Evolutionary conservation across 2,329 filamentous ascomycete species (phyloP).

Genomic region (Fusarium sp.): DNA sequence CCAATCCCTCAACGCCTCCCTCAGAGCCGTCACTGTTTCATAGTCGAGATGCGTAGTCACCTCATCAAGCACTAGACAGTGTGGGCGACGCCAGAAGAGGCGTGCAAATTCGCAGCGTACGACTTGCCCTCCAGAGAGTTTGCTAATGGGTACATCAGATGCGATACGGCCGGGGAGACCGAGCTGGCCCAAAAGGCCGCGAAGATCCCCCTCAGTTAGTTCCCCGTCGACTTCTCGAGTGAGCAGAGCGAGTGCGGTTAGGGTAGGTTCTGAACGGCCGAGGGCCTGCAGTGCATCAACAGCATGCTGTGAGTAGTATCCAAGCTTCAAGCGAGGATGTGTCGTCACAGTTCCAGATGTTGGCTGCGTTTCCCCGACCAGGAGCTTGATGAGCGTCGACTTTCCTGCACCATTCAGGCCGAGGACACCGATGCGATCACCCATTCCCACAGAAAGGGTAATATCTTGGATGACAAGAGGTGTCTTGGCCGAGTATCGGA

Average conservation of each 20-base stretch:
- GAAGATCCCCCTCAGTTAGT: constrained; percentile 71
- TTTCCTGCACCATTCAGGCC: constrained; percentile 85
- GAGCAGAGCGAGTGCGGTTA: constrained; percentile 72
- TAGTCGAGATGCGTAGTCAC: constrained; percentile 87
- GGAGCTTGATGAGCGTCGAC: constrained; percentile 75
- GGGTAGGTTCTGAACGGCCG: constrained; percentile 55
- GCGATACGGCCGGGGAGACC: constrained; percentile 74
- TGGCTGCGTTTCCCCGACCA: constrained; percentile 67
- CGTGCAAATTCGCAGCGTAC: constrained; percentile 70
- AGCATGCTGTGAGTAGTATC: constrained; percentile 82
- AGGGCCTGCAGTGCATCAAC: constrained; percentile 71
- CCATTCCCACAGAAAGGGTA: constrained; percentile 72
- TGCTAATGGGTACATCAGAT: constrained; percentile 74
- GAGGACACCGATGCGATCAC: constrained; percentile 76
- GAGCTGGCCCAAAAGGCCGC: constrained; percentile 71
- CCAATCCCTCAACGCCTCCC: constrained; percentile 71
- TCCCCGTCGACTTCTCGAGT: constrained; percentile 59
- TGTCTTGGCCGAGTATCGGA: constrained; percentile 62
- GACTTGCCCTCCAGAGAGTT: constrained; percentile 81
- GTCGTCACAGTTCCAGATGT: constrained; percentile 67
- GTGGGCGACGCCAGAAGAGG: constrained; percentile 72
- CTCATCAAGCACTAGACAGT: constrained; percentile 79
- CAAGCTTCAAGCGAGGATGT: constrained; percentile 74
- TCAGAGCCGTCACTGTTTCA: constrained; percentile 76
- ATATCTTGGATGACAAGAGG: constrained; percentile 65